Percentiles rank a stretch among this genome's conserved stretches.
phyloP scores from a whole-genome alignment of 768 basidiomycete genomes.

The Hortiboletus flavorubellus region DNA sequence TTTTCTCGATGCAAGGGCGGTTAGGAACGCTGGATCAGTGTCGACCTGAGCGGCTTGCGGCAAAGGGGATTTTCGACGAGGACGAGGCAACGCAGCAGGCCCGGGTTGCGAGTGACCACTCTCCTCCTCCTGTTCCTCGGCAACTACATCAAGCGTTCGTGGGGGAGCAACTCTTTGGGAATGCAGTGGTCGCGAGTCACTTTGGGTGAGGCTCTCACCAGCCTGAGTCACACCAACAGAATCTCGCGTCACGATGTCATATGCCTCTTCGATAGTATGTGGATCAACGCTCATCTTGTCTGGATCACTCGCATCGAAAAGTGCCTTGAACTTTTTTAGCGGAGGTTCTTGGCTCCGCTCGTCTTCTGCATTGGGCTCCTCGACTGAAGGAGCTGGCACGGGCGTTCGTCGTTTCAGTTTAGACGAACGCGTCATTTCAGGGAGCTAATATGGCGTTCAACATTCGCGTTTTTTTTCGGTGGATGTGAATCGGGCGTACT shows the following conservation, averaged over 20 bases:
- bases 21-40: constrained; percentile 64
- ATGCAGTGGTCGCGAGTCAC: constrained; percentile 12
- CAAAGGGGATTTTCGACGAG: constrained; percentile 1
- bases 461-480: neutral
- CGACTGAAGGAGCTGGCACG: constrained; percentile 23
- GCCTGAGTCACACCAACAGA: constrained; percentile 13
- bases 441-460: constrained; percentile 30
- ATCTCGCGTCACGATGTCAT: constrained; percentile 7
- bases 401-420: constrained; percentile 57
- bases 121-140: constrained; percentile 64
- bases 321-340: constrained; percentile 64
- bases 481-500: constrained; percentile 11
- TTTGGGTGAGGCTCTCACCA: constrained; percentile 29
- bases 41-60: constrained; percentile 35
- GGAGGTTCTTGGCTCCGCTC: constrained; percentile 44
- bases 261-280: constrained; percentile 10
- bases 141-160: constrained; percentile 33
- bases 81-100: neutral
- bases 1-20: constrained; percentile 71
- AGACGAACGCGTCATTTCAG: constrained; percentile 38
- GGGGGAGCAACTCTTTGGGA: constrained; percentile 5
- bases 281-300: constrained; percentile 34
- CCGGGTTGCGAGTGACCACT: constrained; percentile 11
- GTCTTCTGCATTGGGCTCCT: constrained; percentile 15
- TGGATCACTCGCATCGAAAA: constrained; percentile 66